Conservation (phyloP, 2,329 filamentous ascomycete species). For the Parastagonospora nodorum region DNA sequence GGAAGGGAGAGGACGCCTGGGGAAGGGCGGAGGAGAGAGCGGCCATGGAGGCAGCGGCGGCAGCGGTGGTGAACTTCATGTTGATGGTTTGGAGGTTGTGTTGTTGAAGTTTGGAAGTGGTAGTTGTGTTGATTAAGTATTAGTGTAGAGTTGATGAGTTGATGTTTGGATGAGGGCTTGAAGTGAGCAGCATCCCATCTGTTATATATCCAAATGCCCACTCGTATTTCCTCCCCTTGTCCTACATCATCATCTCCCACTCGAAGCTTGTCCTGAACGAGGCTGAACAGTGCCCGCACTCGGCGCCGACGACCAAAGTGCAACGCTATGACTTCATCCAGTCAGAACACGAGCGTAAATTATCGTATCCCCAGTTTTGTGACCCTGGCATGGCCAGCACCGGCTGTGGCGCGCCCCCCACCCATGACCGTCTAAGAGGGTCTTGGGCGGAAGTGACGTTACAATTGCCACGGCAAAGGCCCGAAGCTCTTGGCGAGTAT, state of each 20-base stretch:
- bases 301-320: conserved; percentile 6
- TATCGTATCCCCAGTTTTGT: conserved; percentile 12
- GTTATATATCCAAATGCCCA: conserved; percentile 3
- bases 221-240: conserved; percentile 6
- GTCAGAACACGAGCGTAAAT: conserved; percentile 4
- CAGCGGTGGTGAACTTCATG: conserved; percentile 38
- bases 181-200: conserved; percentile 4
- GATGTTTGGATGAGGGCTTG: conserved; percentile 3
- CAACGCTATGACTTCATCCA: conserved; percentile 12
- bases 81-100: conserved; percentile 16
- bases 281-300: conserved; percentile 3
- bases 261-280: conserved; percentile 2
- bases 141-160: neutral
- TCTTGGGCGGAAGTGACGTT: conserved; percentile 6
- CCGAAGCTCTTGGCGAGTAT: neutral
- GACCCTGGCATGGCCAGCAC: conserved; percentile 6
- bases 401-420: conserved; percentile 6
- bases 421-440: neutral
- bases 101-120: conserved; percentile 5
- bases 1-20: conserved; percentile 19
- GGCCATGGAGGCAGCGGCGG: conserved; percentile 25
- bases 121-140: neutral
- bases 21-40: conserved; percentile 32
- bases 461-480: conserved; percentile 2
- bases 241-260: conserved; percentile 3